Base-by-base conservation (phyloP, 2,329 filamentous ascomycete species). In the Cercospora beticola region DNA sequence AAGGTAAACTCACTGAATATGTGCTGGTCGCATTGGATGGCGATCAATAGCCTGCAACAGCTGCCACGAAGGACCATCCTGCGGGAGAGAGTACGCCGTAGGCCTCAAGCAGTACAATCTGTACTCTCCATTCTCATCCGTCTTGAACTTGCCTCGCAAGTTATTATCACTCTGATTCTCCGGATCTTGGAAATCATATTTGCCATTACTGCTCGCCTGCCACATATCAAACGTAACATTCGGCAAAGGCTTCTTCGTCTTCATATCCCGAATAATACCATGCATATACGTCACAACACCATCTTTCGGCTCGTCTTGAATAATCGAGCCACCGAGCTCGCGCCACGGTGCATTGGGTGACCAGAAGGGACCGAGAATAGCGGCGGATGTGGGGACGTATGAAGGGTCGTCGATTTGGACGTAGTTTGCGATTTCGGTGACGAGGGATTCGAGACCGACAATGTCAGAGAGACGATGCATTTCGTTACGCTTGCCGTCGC, bases 361-460 rank as follows among this genome's bases (percentile, higher is more conserved):
- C 90, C 90, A 93, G 85, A 93, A 92, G 72, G 90, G 90, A 2
- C 90, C 90, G 69, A 93, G 88, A 76, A 93, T 93, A 68, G 90
- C 86, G 70, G 89, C 90, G 3, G 89, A 91, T n/a, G 90, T 92
- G 58, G 90, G 89, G 69, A 86, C 83, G 70, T 87, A 81, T 76
- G 84, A 83, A 66, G 86, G 84, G 67, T 90, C 87, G 72, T 87
- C 87, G 76, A 88, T 82, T 78, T 88, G 82, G 40, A 79, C 76
- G 78, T 85, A 87, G 83, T 89, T 86, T 71, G 87, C 86, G 73
- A 90, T 90, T 75, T 91, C 89, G 66, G 90, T 88, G 68, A 89
- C 87, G 64, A 90, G 83, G 9, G 88, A 88, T 79, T 93, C 91
- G 23, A 93, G 83, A 21, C 91, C 91, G 49, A 93, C 84, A 52